phyloP scores from a whole-genome alignment of 139 green algal genomes.

The Gonium pectorale region DNA sequence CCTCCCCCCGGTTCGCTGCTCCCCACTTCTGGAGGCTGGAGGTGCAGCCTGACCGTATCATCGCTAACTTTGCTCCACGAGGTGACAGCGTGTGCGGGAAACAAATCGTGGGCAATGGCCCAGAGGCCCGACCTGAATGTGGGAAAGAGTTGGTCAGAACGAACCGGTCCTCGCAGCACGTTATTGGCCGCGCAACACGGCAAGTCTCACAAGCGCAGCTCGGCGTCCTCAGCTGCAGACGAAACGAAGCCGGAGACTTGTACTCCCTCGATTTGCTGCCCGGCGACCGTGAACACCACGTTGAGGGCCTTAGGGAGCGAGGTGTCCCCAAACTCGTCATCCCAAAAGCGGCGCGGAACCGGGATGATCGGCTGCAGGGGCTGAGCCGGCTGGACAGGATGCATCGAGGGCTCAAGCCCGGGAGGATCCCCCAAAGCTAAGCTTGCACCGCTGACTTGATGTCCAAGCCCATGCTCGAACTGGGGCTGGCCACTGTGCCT shows the following conservation, averaged over 20 bases:
- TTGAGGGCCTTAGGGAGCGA: slow-evolving; percentile 1
- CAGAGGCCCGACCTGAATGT: slow-evolving; percentile 25
- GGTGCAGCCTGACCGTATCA: background rate
- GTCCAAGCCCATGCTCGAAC: no score
- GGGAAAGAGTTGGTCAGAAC: no score
- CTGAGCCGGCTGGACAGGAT: no score
- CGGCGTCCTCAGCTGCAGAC: slow-evolving; percentile 7
- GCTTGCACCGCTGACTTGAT: no score
- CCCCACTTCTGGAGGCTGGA: slow-evolving; percentile 1
- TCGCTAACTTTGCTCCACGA: background rate
- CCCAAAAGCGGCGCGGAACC: slow-evolving; percentile 23
- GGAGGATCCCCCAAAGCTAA: no score
- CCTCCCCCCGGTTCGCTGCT: no score
- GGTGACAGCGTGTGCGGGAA: slow-evolving; percentile 1
- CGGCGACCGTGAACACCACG: slow-evolving; percentile 14
- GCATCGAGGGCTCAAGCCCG: no score
- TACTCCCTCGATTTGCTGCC: slow-evolving; percentile 5
- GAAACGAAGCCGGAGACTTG: background rate
- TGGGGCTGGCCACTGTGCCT: no score
- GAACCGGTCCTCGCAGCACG: background rate
- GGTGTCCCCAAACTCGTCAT: background rate
- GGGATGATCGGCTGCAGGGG: no score
- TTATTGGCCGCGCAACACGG: background rate
- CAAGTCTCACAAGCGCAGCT: slow-evolving; percentile 25
- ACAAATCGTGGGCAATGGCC: background rate